Percentiles rank a stretch among this genome's conserved stretches.
phyloP scores from a whole-genome alignment of 495 filamentous ascomycete species.

The Aeminium ludgeri region DNA sequence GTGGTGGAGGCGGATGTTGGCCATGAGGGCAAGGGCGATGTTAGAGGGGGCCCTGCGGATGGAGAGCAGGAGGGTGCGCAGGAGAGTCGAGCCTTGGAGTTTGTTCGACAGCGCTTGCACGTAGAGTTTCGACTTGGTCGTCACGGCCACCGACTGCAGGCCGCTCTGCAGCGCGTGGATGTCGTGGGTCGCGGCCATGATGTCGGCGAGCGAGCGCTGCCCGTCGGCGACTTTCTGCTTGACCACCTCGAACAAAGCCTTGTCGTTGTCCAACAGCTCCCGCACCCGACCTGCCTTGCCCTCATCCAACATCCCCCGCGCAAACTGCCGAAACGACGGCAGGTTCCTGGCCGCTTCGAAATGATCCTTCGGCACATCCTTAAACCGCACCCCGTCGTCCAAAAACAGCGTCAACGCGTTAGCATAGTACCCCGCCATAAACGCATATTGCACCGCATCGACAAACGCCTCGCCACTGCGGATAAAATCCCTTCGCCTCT shows the following conservation, averaged over 20 bases:
- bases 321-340: conserved; percentile 56
- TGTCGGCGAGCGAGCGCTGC: conserved; percentile 27
- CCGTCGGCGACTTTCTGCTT: conserved; percentile 21
- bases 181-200: conserved; percentile 33
- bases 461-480: conserved; percentile 71
- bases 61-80: conserved; percentile 38
- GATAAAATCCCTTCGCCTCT: conserved; percentile 69
- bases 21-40: conserved; percentile 9
- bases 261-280: conserved; percentile 36
- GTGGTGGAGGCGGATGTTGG: too few relatives aligned
- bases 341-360: conserved; percentile 61
- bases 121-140: conserved; percentile 36
- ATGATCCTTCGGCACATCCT: conserved; percentile 38
- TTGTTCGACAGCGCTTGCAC: conserved; percentile 41
- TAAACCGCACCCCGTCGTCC: conserved; percentile 14
- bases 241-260: conserved; percentile 22
- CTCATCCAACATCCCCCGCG: conserved; percentile 25
- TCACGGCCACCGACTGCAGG: conserved; percentile 26
- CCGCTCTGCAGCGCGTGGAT: conserved; percentile 30
- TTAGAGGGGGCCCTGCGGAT: conserved; percentile 27
- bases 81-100: conserved; percentile 30
- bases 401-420: conserved; percentile 66
- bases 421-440: conserved; percentile 92
- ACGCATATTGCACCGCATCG: conserved; percentile 59
- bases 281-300: conserved; percentile 27